These are phyloP conservation scores for Plasmodium falciparum DNA, from an alignment of 169 alveolate species.

Conservation along the genomic window DNA sequence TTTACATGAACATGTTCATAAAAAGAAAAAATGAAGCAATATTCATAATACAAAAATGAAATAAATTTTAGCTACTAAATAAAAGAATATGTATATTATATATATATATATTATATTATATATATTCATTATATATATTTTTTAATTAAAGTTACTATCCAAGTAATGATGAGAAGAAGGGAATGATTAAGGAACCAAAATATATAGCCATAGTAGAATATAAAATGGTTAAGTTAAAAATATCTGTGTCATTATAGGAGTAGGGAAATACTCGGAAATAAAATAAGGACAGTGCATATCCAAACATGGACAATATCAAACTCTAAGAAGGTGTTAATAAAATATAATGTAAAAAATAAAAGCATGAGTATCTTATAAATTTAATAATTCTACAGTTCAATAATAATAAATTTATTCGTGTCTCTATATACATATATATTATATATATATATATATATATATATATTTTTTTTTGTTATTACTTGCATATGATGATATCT, in stretches of 20 bases:
- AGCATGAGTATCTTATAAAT: neutral
- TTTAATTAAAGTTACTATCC: conserved; percentile 52
- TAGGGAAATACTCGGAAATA: conserved; percentile 71
- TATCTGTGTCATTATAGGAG: conserved; percentile 70
- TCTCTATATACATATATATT: neutral
- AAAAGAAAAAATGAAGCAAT: neutral
- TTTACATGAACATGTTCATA: neutral
- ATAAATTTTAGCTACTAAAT: neutral
- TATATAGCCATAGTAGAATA: conserved; percentile 71
- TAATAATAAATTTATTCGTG: neutral
- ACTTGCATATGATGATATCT: conserved; percentile 74
- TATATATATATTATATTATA: no score
- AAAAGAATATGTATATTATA: no score
- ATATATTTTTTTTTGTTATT: neutral
- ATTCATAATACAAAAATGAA: no score
- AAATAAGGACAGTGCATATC: conserved; percentile 73
- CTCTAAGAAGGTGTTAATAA: conserved; percentile 1
- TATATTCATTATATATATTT: neutral
- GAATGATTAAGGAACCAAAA: conserved; percentile 60
- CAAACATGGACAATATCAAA: conserved; percentile 65
- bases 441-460: neutral
- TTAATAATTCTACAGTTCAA: no score
- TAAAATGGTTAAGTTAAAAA: conserved; percentile 49
- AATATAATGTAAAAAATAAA: neutral
- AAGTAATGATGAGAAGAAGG: conserved; percentile 49